Percentiles rank a stretch among this genome's conserved stretches.
Conservation (phyloP, 2,329 filamentous ascomycete genomes). For the Tolypocladium tropicale region DNA sequence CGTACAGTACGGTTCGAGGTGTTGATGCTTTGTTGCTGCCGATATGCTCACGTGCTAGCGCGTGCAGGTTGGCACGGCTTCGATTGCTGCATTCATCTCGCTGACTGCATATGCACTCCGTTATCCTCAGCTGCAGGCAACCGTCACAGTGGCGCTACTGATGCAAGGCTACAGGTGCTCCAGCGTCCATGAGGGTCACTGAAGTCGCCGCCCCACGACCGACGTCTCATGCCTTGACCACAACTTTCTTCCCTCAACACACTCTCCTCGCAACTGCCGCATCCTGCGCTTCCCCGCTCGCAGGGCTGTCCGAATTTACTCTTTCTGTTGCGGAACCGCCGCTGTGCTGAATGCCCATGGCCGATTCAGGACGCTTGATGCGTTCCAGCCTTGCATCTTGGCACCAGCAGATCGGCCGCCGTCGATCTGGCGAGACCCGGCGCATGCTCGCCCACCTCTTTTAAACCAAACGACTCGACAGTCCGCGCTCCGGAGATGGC, state of each 20-base stretch:
- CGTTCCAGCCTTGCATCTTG: not conserved
- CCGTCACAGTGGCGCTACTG: not conserved
- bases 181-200: not conserved
- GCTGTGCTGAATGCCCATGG: not conserved
- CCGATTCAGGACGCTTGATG: not conserved
- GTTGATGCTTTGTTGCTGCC: no score
- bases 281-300: not conserved
- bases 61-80: no score
- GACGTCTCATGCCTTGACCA: not conserved
- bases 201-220: not conserved
- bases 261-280: not conserved
- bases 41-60: not conserved
- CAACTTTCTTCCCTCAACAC: not conserved
- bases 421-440: not conserved
- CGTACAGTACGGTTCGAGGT: no score
- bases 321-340: not conserved
- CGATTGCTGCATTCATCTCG: not conserved
- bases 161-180: not conserved
- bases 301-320: not conserved
- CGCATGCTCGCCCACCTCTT: not conserved
- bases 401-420: not conserved
- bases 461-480: not conserved
- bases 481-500: conserved; percentile 11
- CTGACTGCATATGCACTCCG: not conserved
- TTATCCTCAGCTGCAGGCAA: not conserved